Conservation (phyloP, 371 early-diverging fungal species). For the Zychaea mexicana region DNA sequence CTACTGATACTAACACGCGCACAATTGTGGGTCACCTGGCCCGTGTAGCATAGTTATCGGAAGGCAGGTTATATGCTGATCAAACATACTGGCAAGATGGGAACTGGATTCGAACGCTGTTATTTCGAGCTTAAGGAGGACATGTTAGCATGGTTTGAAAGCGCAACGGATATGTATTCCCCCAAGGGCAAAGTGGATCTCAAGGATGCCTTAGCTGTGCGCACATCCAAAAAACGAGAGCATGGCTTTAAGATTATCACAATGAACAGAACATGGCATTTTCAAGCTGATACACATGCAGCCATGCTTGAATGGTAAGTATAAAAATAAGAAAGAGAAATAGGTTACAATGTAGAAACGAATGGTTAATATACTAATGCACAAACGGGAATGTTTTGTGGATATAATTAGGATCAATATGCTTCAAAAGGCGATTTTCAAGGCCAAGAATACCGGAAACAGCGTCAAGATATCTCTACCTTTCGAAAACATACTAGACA, state of each 20-base stretch:
- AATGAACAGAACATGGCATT: conserved; percentile 48
- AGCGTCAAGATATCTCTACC: conserved; percentile 67
- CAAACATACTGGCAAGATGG: conserved; percentile 47
- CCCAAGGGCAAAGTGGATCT: conserved; percentile 74
- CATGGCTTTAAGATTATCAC: conserved; percentile 65
- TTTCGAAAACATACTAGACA: conserved; percentile 58
- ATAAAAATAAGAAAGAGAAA: neutral
- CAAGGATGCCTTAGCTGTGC: conserved; percentile 59
- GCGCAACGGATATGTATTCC: conserved; percentile 68
- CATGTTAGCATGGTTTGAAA: conserved; percentile 63
- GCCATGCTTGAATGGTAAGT: conserved; percentile 58
- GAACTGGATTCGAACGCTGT: conserved; percentile 53
- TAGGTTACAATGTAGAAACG: too few species aligned
- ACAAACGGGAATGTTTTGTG: conserved; percentile 4
- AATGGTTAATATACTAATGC: conserved; percentile 13
- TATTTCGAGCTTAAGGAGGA: conserved; percentile 75
- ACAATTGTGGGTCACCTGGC: neutral
- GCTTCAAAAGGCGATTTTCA: conserved; percentile 66
- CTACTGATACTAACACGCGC: neutral
- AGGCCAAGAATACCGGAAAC: conserved; percentile 63
- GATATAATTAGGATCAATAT: conserved; percentile 63
- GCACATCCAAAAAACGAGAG: conserved; percentile 47
- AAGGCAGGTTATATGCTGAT: conserved; percentile 67
- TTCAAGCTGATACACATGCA: conserved; percentile 60
- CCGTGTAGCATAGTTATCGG: conserved; percentile 45